Evolutionary conservation across 2,329 filamentous ascomycete genomes (phyloP).

Genomic region (Aurifilum marmelostoma): DNA sequence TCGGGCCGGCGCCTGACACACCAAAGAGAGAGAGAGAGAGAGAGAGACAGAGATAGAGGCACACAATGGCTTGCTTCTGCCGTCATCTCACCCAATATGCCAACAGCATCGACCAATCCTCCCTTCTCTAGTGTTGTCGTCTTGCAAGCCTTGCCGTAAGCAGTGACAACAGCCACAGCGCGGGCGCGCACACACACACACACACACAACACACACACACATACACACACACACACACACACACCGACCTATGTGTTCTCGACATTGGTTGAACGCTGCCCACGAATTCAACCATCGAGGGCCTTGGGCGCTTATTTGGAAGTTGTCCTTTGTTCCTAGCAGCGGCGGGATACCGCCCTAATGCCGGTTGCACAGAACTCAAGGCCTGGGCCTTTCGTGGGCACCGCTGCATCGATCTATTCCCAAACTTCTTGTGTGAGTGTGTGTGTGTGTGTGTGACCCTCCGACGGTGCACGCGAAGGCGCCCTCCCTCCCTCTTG

Average conservation of each 20-base stretch:
- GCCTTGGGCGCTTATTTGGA: slow-evolving; percentile 16
- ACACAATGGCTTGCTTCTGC: slow-evolving; percentile 5
- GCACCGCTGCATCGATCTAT: slow-evolving; percentile 9
- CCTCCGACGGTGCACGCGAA: too few relatives aligned
- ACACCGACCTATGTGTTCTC: not conserved
- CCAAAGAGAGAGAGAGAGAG: too few relatives aligned
- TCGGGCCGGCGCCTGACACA: not conserved
- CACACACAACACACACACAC: too few relatives aligned
- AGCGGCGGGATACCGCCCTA: slow-evolving; percentile 12
- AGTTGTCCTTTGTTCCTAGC: slow-evolving; percentile 21
- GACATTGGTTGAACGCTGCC: slow-evolving; percentile 10
- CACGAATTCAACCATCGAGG: slow-evolving; percentile 11
- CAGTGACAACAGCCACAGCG: slow-evolving; percentile 3
- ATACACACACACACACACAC: too few relatives aligned
- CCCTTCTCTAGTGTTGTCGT: not conserved
- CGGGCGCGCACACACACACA: too few relatives aligned
- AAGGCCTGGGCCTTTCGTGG: slow-evolving; percentile 4
- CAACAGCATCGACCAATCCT: too few relatives aligned
- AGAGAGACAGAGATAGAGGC: too few relatives aligned
- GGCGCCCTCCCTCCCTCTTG: too few relatives aligned
- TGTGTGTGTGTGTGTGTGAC: not conserved
- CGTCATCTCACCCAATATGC: slow-evolving; percentile 13
- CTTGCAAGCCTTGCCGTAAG: slow-evolving; percentile 12
- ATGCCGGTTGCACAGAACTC: slow-evolving; percentile 8
- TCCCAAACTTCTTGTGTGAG: not conserved